Evolutionary conservation across 2,329 filamentous ascomycete species (phyloP).

Genomic region (Amauroascus verrucosus): DNA sequence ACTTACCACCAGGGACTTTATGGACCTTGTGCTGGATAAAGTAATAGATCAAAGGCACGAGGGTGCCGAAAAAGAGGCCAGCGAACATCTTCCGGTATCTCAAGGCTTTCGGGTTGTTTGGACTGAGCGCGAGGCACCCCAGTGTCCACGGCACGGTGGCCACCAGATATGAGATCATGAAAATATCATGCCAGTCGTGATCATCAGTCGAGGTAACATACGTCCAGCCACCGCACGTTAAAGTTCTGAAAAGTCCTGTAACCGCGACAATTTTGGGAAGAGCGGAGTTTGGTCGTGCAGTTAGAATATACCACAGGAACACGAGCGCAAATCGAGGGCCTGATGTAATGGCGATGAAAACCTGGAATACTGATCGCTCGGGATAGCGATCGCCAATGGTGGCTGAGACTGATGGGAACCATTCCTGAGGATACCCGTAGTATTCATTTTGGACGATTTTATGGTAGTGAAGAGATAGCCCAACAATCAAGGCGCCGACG

Average conservation of each 20-base stretch:
- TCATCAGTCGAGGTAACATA: constrained; percentile 98
- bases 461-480: constrained; percentile 72
- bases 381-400: constrained; percentile 97
- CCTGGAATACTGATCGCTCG: constrained; percentile 90
- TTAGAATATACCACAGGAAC: constrained; percentile 83
- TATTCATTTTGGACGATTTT: constrained; percentile 98
- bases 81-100: constrained; percentile 83
- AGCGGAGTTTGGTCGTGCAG: constrained; percentile 59
- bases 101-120: constrained; percentile 68
- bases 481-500: constrained; percentile 71
- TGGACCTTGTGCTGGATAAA: constrained; percentile 99
- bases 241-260: constrained; percentile 73
- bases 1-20: constrained; percentile 77
- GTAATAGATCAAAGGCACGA: constrained; percentile 86
- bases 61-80: constrained; percentile 74
- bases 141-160: constrained; percentile 91
- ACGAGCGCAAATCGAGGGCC: constrained; percentile 87
- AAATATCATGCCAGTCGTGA: constrained; percentile 96
- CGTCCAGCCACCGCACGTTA: constrained; percentile 96
- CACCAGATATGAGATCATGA: constrained; percentile 97
- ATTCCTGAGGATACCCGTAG: constrained; percentile 87
- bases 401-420: constrained; percentile 91
- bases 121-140: constrained; percentile 79
- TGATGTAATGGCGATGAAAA: constrained; percentile 94
- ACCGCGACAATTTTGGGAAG: constrained; percentile 73